Percentiles rank a stretch among this genome's conserved stretches.
Evolutionary conservation across 202 grass and related monocot species (phyloP).

Genomic region (Zoysia matrella): DNA sequence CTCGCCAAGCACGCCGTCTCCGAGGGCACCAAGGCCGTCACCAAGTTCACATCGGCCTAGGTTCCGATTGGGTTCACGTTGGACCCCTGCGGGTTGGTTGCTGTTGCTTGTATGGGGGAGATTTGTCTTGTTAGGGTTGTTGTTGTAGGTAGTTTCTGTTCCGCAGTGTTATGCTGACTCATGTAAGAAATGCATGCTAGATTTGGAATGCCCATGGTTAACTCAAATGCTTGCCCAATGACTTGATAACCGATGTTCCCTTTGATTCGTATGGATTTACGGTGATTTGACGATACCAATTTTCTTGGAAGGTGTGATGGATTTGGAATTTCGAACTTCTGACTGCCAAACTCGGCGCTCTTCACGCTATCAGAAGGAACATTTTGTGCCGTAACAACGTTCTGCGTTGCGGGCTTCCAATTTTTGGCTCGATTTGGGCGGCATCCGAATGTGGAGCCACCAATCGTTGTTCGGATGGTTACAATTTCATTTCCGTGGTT

Average conservation of each 20-base stretch:
- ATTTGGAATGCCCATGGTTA: not conserved
- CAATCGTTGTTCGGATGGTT: too few relatives aligned
- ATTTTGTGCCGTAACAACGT: too few relatives aligned
- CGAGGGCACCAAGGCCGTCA: constrained; percentile 38
- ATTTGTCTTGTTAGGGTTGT: too few relatives aligned
- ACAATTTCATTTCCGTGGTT: not conserved
- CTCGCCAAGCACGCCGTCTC: too few relatives aligned
- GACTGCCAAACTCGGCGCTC: too few relatives aligned
- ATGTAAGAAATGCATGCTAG: not conserved
- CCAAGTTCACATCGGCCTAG: constrained; percentile 50
- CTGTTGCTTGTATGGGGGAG: not conserved
- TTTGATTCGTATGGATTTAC: too few relatives aligned
- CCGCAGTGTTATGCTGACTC: not conserved
- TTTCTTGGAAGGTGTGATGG: too few relatives aligned
- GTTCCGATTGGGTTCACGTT: not conserved
- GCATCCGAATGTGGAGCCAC: too few relatives aligned
- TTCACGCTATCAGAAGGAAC: not conserved
- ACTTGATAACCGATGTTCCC: too few relatives aligned
- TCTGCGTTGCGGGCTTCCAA: not conserved
- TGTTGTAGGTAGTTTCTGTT: not conserved
- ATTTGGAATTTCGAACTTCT: too few relatives aligned
- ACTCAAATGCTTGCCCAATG: not conserved
- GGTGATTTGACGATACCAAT: too few relatives aligned
- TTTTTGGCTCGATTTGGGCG: too few relatives aligned
- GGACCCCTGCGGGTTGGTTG: not conserved